These are phyloP conservation scores for Phlebiopsis gigantea DNA, from an alignment of 768 basidiomycete genomes.

Conservation along the genomic window DNA sequence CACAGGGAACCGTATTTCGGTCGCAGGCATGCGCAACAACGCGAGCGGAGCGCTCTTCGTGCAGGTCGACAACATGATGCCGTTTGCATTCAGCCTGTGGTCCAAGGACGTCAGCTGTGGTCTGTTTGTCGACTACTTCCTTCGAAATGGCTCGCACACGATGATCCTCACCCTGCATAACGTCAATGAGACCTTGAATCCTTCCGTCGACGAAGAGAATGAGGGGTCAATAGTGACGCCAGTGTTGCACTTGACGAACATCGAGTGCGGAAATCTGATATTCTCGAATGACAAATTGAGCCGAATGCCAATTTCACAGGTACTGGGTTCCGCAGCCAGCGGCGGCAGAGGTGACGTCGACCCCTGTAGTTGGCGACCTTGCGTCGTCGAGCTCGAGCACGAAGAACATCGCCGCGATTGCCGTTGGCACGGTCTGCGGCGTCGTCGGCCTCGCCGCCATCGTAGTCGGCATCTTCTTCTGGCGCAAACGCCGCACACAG, in stretches of 20 bases:
- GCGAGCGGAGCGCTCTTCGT: conserved; percentile 5
- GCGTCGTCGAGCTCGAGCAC: background rate
- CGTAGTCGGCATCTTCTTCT: background rate
- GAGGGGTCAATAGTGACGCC: background rate
- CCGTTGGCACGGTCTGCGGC: conserved; percentile 2
- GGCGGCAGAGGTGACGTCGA: background rate
- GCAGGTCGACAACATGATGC: conserved; percentile 1
- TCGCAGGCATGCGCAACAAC: conserved; percentile 6
- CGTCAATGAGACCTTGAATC: background rate
- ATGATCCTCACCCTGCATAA: background rate
- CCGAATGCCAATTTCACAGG: background rate
- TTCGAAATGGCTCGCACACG: conserved; percentile 7
- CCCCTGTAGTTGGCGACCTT: background rate
- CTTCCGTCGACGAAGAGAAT: background rate
- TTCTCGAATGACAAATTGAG: no score
- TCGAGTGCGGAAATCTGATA: conserved; percentile 1
- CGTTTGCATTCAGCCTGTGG: background rate
- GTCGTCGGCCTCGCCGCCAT: conserved; percentile 4
- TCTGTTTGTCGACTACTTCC: background rate
- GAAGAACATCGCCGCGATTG: conserved; percentile 7
- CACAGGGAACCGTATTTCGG: conserved; percentile 4
- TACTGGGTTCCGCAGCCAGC: conserved; percentile 1
- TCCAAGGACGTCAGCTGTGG: background rate
- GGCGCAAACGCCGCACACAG: background rate
- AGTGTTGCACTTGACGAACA: conserved; percentile 6